Evolutionary conservation across 495 filamentous ascomycete genomes (phyloP).

Genomic region (Hypomontagnella monticulosa): DNA sequence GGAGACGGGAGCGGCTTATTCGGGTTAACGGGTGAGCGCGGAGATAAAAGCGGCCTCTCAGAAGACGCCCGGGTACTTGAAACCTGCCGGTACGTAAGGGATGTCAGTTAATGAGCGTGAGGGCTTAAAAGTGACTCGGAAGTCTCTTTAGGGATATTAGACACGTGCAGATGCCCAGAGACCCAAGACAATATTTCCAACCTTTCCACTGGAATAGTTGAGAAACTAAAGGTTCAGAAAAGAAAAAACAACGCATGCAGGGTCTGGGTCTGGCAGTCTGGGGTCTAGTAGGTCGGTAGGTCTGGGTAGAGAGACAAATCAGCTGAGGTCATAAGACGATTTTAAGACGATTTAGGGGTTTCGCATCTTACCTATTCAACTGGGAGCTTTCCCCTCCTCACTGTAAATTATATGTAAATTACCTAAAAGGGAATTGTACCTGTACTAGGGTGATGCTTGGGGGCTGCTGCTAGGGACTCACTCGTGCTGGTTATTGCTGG

Average conservation of each 20-base stretch:
- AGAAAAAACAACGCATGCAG: constrained; percentile 43
- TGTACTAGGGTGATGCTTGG: neutral
- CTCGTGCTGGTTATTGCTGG: too few species aligned
- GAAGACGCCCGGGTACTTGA: constrained; percentile 38
- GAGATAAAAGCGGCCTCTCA: constrained; percentile 46
- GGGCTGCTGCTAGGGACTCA: neutral
- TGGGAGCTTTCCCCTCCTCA: constrained; percentile 11
- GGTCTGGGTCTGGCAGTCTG: constrained; percentile 30
- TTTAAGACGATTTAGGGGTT: constrained; percentile 29
- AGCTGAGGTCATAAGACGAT: constrained; percentile 45
- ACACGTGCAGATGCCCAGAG: constrained; percentile 28
- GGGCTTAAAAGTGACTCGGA: neutral
- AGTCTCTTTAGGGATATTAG: neutral
- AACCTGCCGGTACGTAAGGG: constrained; percentile 19
- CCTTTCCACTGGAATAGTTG: constrained; percentile 22
- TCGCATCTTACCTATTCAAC: constrained; percentile 20
- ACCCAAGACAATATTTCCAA: constrained; percentile 26
- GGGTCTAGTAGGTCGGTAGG: too few species aligned
- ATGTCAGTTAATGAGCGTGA: neutral
- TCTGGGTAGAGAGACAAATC: constrained; percentile 25
- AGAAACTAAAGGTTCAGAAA: constrained; percentile 24
- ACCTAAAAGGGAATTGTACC: constrained; percentile 8
- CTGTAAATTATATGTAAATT: neutral
- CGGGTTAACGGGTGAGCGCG: constrained; percentile 53
- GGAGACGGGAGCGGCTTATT: constrained; percentile 65